Evolutionary conservation across 495 filamentous ascomycete genomes (phyloP).

Genomic region (Chlorociboria aeruginascens): DNA sequence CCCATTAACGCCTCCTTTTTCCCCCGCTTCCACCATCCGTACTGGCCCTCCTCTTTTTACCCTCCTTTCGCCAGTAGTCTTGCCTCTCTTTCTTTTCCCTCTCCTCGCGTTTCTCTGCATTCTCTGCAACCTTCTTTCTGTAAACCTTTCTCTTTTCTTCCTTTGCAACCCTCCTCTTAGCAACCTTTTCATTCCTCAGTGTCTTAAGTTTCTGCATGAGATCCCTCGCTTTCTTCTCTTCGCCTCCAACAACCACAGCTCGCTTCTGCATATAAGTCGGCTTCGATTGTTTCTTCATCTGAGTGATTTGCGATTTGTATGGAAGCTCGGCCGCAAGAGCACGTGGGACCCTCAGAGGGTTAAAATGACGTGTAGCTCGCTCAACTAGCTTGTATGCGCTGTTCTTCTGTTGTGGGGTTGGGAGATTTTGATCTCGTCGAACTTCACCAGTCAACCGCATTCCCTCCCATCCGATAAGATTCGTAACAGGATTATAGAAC

Average conservation of each 20-base stretch:
- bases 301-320: constrained; percentile 81
- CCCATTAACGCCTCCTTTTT: constrained; percentile 42
- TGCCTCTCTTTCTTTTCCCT: constrained; percentile 84
- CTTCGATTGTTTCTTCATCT: constrained; percentile 66
- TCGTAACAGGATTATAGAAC: constrained; percentile 95
- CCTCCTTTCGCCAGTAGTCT: constrained; percentile 88
- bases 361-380: constrained; percentile 76
- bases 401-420: constrained; percentile 67
- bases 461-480: constrained; percentile 73
- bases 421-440: constrained; percentile 58
- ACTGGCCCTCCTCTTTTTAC: constrained; percentile 76
- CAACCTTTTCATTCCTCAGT: constrained; percentile 78
- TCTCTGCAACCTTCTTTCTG: constrained; percentile 65
- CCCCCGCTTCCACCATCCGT: constrained; percentile 50
- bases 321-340: constrained; percentile 76
- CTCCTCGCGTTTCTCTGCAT: constrained; percentile 66
- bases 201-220: constrained; percentile 91
- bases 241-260: constrained; percentile 68
- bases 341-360: constrained; percentile 79
- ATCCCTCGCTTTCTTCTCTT: constrained; percentile 80
- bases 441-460: constrained; percentile 97
- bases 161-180: constrained; percentile 69
- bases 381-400: constrained; percentile 75
- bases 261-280: constrained; percentile 90
- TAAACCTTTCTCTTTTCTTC: constrained; percentile 72